Percentiles rank a stretch among this genome's conserved stretches.
These are phyloP conservation scores for Hyaloperonospora brassicae DNA, from an alignment of 352 stramenopile species.

Conservation along the genomic window DNA sequence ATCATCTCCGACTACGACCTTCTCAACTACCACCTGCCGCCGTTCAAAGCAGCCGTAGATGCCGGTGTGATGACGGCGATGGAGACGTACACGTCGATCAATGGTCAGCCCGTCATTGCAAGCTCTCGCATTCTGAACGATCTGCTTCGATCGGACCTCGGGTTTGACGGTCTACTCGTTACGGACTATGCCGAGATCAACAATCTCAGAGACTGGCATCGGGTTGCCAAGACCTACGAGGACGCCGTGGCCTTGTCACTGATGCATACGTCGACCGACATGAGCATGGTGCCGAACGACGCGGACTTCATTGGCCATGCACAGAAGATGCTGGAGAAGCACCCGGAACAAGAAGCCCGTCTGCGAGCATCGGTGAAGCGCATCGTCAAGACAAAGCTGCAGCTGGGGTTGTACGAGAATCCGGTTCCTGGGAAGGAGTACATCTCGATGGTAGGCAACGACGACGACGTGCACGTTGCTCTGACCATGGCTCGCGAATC, in stretches of 20 bases:
- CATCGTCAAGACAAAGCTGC: conserved; percentile 62
- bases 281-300: conserved; percentile 76
- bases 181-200: conserved; percentile 88
- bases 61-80: conserved; percentile 66
- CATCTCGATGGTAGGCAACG: conserved; percentile 32
- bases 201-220: conserved; percentile 62
- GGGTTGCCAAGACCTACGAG: conserved; percentile 26
- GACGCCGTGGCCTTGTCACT: conserved; percentile 57
- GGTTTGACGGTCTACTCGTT: conserved; percentile 78
- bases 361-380: conserved; percentile 47
- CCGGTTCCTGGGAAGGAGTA: conserved; percentile 40
- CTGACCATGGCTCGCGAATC: conserved; percentile 61
- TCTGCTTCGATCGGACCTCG: conserved; percentile 62
- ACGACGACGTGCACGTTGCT: conserved; percentile 34
- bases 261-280: conserved; percentile 71
- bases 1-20: conserved; percentile 41
- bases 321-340: conserved; percentile 30
- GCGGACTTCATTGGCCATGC: conserved; percentile 38
- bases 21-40: conserved; percentile 70
- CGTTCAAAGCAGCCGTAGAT: conserved; percentile 60
- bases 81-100: conserved; percentile 88
- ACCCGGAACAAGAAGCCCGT: conserved; percentile 29
- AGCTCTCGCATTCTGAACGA: conserved; percentile 60
- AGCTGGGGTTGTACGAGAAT: conserved; percentile 60
- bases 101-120: conserved; percentile 76